These are phyloP conservation scores for Fusarium sp. DNA, from an alignment of 2,329 filamentous ascomycete species.

Conservation along the genomic window DNA sequence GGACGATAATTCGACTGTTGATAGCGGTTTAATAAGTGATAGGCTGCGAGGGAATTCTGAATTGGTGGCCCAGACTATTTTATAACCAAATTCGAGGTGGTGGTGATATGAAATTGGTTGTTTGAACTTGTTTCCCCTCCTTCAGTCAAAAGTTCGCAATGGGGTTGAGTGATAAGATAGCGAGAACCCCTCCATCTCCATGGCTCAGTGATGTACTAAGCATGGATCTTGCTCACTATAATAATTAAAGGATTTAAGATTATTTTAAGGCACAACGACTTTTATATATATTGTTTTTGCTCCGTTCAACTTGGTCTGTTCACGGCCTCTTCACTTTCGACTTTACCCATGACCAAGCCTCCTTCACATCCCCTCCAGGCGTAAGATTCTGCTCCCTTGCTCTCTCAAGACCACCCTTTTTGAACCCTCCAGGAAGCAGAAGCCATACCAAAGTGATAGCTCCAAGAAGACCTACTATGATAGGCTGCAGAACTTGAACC, in stretches of 20 bases:
- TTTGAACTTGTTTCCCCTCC: constrained; percentile 29
- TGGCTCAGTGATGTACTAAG: constrained; percentile 28
- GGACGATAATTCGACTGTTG: neutral
- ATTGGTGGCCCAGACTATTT: neutral
- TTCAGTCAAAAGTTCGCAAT: constrained; percentile 28
- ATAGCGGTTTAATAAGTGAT: neutral
- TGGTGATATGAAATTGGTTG: neutral
- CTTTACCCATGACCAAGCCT: constrained; percentile 30
- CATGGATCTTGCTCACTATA: too few species aligned
- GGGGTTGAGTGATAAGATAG: constrained; percentile 42
- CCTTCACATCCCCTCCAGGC: constrained; percentile 49
- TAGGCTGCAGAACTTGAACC: constrained; percentile 67
- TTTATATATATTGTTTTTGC: too few species aligned
- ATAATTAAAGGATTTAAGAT: too few species aligned
- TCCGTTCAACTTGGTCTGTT: neutral
- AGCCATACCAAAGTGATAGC: constrained; percentile 60
- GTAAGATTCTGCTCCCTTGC: constrained; percentile 52
- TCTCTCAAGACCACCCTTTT: constrained; percentile 54
- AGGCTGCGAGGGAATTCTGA: neutral
- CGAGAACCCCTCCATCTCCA: constrained; percentile 25
- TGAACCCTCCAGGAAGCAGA: constrained; percentile 54
- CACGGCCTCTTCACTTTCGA: neutral
- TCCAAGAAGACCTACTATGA: constrained; percentile 61
- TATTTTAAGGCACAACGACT: too few species aligned
- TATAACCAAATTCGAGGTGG: neutral